A percentile compares a stretch with the other conserved stretches of the same genome.
Evolutionary conservation across 108 stramenopile species (phyloP).

Genomic region (Conticribra weissflogii): DNA sequence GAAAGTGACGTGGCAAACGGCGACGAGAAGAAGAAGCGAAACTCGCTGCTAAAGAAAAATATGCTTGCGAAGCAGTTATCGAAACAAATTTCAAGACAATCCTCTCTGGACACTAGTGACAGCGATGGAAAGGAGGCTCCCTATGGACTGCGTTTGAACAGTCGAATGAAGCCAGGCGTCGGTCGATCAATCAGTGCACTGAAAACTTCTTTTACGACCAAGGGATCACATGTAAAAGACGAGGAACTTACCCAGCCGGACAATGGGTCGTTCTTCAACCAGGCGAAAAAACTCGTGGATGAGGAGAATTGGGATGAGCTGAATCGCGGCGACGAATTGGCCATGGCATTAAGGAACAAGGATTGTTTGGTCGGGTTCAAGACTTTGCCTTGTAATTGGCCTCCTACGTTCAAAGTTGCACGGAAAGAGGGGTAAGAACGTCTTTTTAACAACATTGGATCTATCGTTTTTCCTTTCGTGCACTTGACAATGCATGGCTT

Average conservation of each 20-base stretch:
- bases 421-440: conserved; percentile 49
- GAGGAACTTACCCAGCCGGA: conserved; percentile 12
- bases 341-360: conserved; percentile 39
- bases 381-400: conserved; percentile 59
- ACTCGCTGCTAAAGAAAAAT: no score
- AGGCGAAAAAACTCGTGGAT: conserved; percentile 37
- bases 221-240: background rate
- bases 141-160: no score
- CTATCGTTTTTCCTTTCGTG: no score
- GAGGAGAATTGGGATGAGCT: conserved; percentile 44
- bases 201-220: no score
- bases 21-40: conserved; percentile 9
- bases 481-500: no score
- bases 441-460: no score
- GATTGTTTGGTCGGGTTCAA: conserved; percentile 54
- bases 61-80: no score
- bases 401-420: conserved; percentile 68
- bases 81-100: no score
- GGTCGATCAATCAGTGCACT: conserved; percentile 1
- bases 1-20: background rate
- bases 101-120: no score
- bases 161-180: background rate
- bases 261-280: conserved; percentile 47
- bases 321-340: conserved; percentile 51
- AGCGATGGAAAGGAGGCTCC: no score